Base-by-base conservation (phyloP, 441 rosid genomes). In the Gossypium schwendimanii region DNA sequence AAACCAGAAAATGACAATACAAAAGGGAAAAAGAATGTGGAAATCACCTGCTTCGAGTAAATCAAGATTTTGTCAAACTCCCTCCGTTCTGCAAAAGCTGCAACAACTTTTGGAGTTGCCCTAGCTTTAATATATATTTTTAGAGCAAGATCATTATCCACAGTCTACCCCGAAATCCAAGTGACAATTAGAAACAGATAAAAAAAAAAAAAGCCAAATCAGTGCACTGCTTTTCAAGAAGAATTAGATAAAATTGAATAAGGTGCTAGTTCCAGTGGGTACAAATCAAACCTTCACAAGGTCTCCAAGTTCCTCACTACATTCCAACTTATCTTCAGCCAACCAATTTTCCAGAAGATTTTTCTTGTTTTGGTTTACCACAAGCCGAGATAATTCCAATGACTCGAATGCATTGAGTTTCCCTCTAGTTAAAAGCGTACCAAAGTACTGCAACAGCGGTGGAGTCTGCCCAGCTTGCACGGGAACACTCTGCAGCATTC, bases 391-490 rank as follows among this genome's bases (percentile, higher is more conserved):
- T 45, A 96, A 79, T 75, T 96, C 99, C 90, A 96, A 84, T 14
- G 99, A 96, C 87, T 96, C 99, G 64, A 86, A 96, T 45, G 92
- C 83, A 81, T 96, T 96, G 55, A 96, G 98, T 83, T 96, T 96
- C 78, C 99, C 98, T 79, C 90, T 89, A 0, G 99, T 94, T 71
- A 96, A 80, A 73, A 94, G 97, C 11, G 99, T 94, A 80, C 99
- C 99, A 84, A 96, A 96, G 81, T 96, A 96, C 80, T 96, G 99
- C 85, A 96, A 80, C 77, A 96, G 72, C 6, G 99, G 99, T 24
- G 99, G 99, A 72, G 98, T 89, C 82, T 96, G 98, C 80, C 99
- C 99, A 78, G 98, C 78, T 91, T 91, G 98, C 72, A 92, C 98
- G 74, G 99, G 99, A 78, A 96, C 99, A 82, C 98, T 94, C 98